Base-by-base conservation (phyloP, 768 basidiomycete genomes). In the Leccinum broughii region DNA sequence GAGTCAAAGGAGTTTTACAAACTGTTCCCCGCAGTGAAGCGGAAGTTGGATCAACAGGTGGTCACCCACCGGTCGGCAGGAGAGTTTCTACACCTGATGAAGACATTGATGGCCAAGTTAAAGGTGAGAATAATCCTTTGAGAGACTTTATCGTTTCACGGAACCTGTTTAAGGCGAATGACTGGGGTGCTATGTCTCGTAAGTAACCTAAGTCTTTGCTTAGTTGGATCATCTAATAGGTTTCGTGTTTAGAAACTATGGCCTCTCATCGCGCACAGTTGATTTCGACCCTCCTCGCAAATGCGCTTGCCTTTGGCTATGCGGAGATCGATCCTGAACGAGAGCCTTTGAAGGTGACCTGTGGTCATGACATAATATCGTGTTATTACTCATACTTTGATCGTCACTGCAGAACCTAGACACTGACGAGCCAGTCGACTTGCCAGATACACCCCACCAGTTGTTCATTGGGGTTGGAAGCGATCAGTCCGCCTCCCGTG, bases 181-280 rank as follows among this genome's bases (percentile, higher is more conserved):
- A 87, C 61, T 87, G 86, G 86, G 83, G 84, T 15, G 77, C 85
- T 0, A 73, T 87, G 54, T 85, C 85, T 51, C 84, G 86, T 87
- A 63, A 26, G 49, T 28, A 15, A 14, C 15, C 2, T 3, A 14
- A n/a, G 2, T 26, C 30, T 34, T 30, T 30, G 26, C 7, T 50
- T 22, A n/a, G 1, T 14, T 20, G 13, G 5, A 46, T 20, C 44
- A 20, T 44, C 4, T 50, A 26, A 57, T 14, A 46, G 63, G 8
- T 49, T 14, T n/a, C 9, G 17, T 48, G 1, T 60, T 9, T 58
- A 83, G 81, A 82, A 74, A 81, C 78, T 1, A 76, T 83, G 67
- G 77, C 77, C 3, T 76, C 78, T 17, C 81, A 83, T 68, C 78
- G 80, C n/a, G 78, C 77, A 3, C 77, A 82, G 39, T 59, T 76